Evolutionary conservation across 345 rosid species (phyloP), one percentile per base, ranked within the genome.

Genomic region (Salix udensis): DNA sequence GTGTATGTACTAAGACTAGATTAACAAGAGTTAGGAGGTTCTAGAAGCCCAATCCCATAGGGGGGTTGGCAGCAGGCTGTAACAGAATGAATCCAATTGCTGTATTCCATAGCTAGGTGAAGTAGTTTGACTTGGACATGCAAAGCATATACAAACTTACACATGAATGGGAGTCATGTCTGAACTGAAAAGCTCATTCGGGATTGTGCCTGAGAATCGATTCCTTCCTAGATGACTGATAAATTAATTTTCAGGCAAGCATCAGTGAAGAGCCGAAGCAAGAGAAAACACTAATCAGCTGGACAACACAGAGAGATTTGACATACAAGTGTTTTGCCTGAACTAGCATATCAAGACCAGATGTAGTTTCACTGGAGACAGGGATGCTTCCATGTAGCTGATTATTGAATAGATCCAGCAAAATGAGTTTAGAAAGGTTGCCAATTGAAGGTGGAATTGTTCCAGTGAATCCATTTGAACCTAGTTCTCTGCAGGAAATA

Each of bases 381-480:
- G 98, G 99, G 68, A 96, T 85, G 2, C 68, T 2, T 71, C 98
- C 99, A 3, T 74, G 86, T 2, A 96, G 87, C 79, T 77, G 84
- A 83, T 96, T 96, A 78, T 93, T 92, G 42, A 92, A 89, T 39
- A 96, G 84, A 81, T 93, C 99, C 50, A 96, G 80, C 98, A 94
- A 90, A 80, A 86, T 80, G 16, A 96, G 96, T 0, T 77, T 85
- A 0, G 87, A 73, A 58, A 91, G 86, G 36, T 67, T 87, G 19
- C 98, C 99, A 18, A 96, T 87, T 65, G 96, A 84, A 36, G 87
- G 80, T 0, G 99, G 99, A 77, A 96, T 90, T 50, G 12, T 5
- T 68, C 99, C 99, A 71, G 60, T 87, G 79, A 96, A 92, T 73
- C 79, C 18, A 85, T 96, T 96, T 0, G 86, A 88, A 82, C 90